phyloP scores from a whole-genome alignment of 768 basidiomycete genomes.

The Leccinellum rugosiceps region DNA sequence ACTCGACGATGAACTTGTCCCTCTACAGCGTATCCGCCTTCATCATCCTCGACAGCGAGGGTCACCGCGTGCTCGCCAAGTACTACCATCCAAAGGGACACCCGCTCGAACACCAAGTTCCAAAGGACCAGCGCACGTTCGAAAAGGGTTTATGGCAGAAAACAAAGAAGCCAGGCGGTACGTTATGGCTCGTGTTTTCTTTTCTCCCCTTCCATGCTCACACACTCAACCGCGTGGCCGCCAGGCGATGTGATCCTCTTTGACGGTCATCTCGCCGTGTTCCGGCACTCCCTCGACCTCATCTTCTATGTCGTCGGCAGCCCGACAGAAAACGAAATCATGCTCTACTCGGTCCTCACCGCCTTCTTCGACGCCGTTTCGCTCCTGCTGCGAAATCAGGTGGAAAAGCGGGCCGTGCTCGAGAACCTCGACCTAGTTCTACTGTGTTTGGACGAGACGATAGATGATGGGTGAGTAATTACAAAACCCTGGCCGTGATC shows the following conservation, averaged over 20 bases:
- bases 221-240: neutral
- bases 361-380: constrained; percentile 85
- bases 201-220: neutral
- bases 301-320: constrained; percentile 92
- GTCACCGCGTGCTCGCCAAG: constrained; percentile 91
- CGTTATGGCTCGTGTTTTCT: constrained; percentile 17
- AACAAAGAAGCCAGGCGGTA: constrained; percentile 91
- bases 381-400: constrained; percentile 82
- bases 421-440: constrained; percentile 94
- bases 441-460: constrained; percentile 92
- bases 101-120: constrained; percentile 36
- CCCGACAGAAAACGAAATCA: constrained; percentile 89
- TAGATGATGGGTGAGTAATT: constrained; percentile 88
- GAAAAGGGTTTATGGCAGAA: constrained; percentile 96
- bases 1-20: constrained; percentile 67
- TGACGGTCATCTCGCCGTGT: constrained; percentile 87
- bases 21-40: constrained; percentile 87
- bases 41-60: constrained; percentile 92
- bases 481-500: neutral
- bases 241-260: constrained; percentile 91
- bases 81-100: constrained; percentile 78
- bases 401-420: constrained; percentile 92
- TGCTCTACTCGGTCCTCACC: constrained; percentile 82
- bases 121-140: constrained; percentile 93
- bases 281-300: constrained; percentile 93